Base-by-base conservation (phyloP, 306 rosid genomes). In the Mimosa pudica region DNA sequence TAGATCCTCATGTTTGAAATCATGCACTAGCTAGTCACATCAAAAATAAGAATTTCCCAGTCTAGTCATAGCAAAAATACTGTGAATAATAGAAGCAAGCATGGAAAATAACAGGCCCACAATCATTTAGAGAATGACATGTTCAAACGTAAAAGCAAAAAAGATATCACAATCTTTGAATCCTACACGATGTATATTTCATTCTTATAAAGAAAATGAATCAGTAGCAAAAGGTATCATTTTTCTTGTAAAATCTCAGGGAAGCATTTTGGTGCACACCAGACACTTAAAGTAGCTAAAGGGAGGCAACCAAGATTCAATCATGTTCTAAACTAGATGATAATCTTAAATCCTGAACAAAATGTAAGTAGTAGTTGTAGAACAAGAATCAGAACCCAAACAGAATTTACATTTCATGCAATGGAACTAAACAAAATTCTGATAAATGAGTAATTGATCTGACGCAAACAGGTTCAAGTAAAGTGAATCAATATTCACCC, bases 401-500 rank as follows among this genome's bases (percentile, higher is more conserved):
- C 44, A 71, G 77, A 63, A 76, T 48, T 2, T 17, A 58, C 36
- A 13, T 14, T n/a, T 70, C 20, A 60, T 45, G 24, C 65, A 67
- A 33, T 55, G 58, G 10, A 4, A 75, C 49, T 33, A 69, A 32
- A 35, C 8, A 16, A 17, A 32, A 24, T 20, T 9, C 61, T 89
- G 90, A 75, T 88, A 94, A 41, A 95, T 10, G 0, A 98, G 98
- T 82, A 95, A 82, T 0, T 97, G 80, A 47, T 92, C 54, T 0
- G 93, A 90, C 55, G 86, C 96, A 79, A 88, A 70, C 71, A 95
- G 13, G 90, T 91, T 95, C 84, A 95, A 62, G 76, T 92, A 96
- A 80, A 95, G 35, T 0, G 98, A 91, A 88, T 97, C 80, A 36
- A 92, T 91, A 81, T 86, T 91, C 5, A 55, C 83, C 98, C 98